Base-by-base conservation (phyloP, 345 rosid genomes). In the Acer yangbiense region DNA sequence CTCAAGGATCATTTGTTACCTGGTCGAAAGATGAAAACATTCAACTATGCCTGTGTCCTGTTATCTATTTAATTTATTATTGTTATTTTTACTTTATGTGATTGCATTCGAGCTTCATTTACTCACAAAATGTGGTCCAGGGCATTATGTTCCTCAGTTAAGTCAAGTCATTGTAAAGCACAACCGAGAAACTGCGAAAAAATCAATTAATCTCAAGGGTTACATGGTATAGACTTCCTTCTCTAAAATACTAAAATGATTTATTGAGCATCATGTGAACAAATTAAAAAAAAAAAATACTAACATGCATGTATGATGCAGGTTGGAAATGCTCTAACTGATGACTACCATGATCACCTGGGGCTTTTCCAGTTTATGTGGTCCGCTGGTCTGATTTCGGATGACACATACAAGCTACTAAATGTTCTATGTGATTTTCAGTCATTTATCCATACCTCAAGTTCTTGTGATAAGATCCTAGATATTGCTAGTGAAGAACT, bases 71-170 rank as follows among this genome's bases (percentile, higher is more conserved):
- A 32, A 44, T 68, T 71, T 60, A 17, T 54, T 17, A 41, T 41
- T 44, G 39, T 68, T 20, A 29, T 43, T 63, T 72, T 54, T 14
- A 32, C 9, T 54, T 69, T 41, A 67, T 20, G 70, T 32, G 50
- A 7, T 63, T 18, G 29, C 50, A 65, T 61, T 35, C 62, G 54
- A 69, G 20, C 73, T 52, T 39, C 52, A 54, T 25, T 72, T 62
- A 10, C 44, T 12, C 29, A 9, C 21, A 76, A 67, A 76, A 12
- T 71, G 65, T 78, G 43, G 78, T 74, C 48, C 87, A 95, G 99
- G 99, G 52, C 99, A 95, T 83, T 95, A 93, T 88, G 91, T 93
- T 86, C 99, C 98, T 78, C 98, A 95, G 83, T 87, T 95, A 35
- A 95, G 99, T 79, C 88, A 89, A 78, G 93, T 90, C 62, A 90